Evolutionary conservation across 257 asterid genomes (phyloP).

Genomic region (Solanum arcanum): DNA sequence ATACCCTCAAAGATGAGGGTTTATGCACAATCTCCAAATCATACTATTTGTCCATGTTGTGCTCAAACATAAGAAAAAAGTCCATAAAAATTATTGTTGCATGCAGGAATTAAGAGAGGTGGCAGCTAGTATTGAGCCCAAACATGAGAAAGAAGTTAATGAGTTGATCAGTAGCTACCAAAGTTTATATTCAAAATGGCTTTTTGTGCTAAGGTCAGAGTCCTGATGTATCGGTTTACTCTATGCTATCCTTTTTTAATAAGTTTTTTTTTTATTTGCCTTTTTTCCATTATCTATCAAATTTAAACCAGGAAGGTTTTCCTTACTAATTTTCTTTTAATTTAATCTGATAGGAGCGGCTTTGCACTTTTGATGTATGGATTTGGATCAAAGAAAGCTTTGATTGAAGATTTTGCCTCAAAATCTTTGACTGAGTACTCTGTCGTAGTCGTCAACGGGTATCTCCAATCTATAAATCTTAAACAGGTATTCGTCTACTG

Average conservation of each 20-base stretch:
- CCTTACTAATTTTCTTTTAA: background rate
- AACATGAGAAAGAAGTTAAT: slow-evolving; percentile 68
- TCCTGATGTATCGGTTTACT: background rate
- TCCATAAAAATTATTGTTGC: background rate
- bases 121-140: slow-evolving; percentile 50
- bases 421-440: slow-evolving; percentile 60
- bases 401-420: slow-evolving; percentile 84
- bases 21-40: background rate
- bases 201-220: slow-evolving; percentile 21
- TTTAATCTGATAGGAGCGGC: slow-evolving; percentile 27
- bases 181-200: slow-evolving; percentile 58
- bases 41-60: background rate
- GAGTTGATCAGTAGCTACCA: slow-evolving; percentile 42
- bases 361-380: slow-evolving; percentile 91
- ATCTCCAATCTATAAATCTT: slow-evolving; percentile 75
- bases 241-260: background rate
- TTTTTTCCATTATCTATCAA: background rate
- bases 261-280: background rate
- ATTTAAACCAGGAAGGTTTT: background rate
- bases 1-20: background rate
- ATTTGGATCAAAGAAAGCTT: slow-evolving; percentile 75
- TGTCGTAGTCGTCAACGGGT: slow-evolving; percentile 79
- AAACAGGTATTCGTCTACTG: slow-evolving; percentile 47
- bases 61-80: background rate
- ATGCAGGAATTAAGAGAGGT: slow-evolving; percentile 72